Base-by-base conservation (phyloP, 2,329 filamentous ascomycete species). In the Fusarium sp. region DNA sequence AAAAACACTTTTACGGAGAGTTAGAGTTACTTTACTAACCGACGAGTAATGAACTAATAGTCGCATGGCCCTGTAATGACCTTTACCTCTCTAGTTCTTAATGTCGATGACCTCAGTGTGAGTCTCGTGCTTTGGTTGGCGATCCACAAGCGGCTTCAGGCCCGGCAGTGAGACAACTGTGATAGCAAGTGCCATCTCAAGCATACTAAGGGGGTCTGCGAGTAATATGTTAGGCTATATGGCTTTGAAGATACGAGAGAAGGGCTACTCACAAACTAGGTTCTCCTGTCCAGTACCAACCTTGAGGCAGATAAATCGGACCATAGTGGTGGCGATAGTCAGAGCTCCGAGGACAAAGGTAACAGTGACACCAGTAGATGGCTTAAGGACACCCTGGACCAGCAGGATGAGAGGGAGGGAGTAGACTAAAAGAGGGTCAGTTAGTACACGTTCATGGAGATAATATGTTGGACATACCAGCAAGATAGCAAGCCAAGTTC, bases 401-500 rank as follows among this genome's bases (percentile, higher is more conserved):
- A 78, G 63, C 33, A 78, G 60, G 23, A 72, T 69, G 14, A 77
- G 65, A 4, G 76, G 76, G 1, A 78, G 70, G 1, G 75, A 66
- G 49, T 78, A 78, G 18, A 78, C 76, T 78, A 27, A 25, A 1
- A 14, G 9, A 13, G 2, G 0, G 0, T 3, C 5, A 3, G 2
- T 75, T 13, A 73, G 51, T 4, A 11, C 4, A 0, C 20, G 6
- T 5, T 25, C 23, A 25, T 25, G 23, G 8, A 25, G 23, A 25
- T 8, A 8, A 25, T 8, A 25, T 25, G 8, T 25, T 25, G 23
- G 3, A 51, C 67, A 33, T 63, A 77, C 76, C 75, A 23, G 71
- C 72, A 20, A 78, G 49, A 27, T 78, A 78, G 20, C 74, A 77
- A 4, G 76, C 72, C 50, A 78, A 27, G 52, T 78, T 78, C 18